Conservation (phyloP, 371 early-diverging fungal species). For the Capillidium heterosporum region DNA sequence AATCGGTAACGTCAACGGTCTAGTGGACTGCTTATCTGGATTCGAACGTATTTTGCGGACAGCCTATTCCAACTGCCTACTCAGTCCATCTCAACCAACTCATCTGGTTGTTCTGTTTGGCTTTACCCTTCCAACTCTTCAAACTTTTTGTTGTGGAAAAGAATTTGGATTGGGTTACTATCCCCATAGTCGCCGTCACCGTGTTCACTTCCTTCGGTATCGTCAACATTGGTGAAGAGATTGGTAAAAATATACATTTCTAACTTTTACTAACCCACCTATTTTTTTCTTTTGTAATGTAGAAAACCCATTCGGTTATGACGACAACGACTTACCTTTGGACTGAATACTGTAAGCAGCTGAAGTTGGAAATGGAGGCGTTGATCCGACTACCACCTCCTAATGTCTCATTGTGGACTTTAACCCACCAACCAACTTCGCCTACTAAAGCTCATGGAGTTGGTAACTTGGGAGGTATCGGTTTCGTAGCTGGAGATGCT, state of each 20-base stretch:
- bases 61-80: constrained; percentile 72
- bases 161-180: constrained; percentile 21
- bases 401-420: too few species aligned
- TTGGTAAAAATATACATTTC: too few species aligned
- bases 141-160: constrained; percentile 21
- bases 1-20: constrained; percentile 14
- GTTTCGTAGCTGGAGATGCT: too few species aligned
- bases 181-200: constrained; percentile 32
- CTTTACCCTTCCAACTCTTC: constrained; percentile 49
- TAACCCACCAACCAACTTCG: too few species aligned
- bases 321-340: constrained; percentile 19
- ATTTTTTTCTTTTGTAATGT: too few species aligned
- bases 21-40: constrained; percentile 23
- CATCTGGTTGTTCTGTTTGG: constrained; percentile 43
- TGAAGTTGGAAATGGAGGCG: constrained; percentile 15
- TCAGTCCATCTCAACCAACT: constrained; percentile 54
- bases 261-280: constrained; percentile 13
- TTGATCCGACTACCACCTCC: constrained; percentile 7
- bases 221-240: constrained; percentile 43
- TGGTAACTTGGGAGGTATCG: too few species aligned
- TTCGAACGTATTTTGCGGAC: constrained; percentile 61
- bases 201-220: constrained; percentile 28
- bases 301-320: constrained; percentile 55
- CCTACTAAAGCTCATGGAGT: too few species aligned
- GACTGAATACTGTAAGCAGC: constrained; percentile 17